Evolutionary conservation across 108 stramenopile genomes (phyloP).

Genomic region (Conticribra guillardii): DNA sequence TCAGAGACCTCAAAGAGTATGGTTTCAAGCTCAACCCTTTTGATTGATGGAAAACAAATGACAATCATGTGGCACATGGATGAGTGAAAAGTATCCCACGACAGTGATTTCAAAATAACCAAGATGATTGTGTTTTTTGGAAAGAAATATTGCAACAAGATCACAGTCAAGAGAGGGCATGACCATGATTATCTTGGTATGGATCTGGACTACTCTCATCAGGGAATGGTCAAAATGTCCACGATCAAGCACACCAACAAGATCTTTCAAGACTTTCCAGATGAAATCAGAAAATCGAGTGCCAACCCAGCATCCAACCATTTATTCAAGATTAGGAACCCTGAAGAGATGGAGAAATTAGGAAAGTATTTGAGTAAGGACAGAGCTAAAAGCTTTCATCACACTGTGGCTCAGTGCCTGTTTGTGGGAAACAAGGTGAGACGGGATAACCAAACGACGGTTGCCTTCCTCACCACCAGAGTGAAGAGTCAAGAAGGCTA

Average conservation of each 20-base stretch:
- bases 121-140: background rate
- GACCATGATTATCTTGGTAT: background rate
- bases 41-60: slow-evolving; percentile 1
- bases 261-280: background rate
- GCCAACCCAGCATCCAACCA: slow-evolving; percentile 1
- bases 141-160: background rate
- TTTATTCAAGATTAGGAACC: background rate
- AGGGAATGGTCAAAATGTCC: background rate
- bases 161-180: background rate
- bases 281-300: background rate
- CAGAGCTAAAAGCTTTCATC: background rate
- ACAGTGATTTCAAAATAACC: background rate
- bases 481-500: background rate
- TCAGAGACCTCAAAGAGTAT: background rate
- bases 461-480: slow-evolving; percentile 3
- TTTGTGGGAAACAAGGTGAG: background rate
- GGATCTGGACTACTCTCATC: background rate
- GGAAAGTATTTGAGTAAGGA: no score
- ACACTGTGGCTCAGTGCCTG: no score
- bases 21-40: slow-evolving; percentile 2
- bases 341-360: no score
- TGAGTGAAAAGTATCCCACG: background rate
- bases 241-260: slow-evolving; percentile 2
- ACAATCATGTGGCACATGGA: slow-evolving; percentile 9
- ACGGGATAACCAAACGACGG: background rate